Evolutionary conservation across 352 stramenopile genomes (phyloP).

Genomic region (Phytophthora pistaciae): DNA sequence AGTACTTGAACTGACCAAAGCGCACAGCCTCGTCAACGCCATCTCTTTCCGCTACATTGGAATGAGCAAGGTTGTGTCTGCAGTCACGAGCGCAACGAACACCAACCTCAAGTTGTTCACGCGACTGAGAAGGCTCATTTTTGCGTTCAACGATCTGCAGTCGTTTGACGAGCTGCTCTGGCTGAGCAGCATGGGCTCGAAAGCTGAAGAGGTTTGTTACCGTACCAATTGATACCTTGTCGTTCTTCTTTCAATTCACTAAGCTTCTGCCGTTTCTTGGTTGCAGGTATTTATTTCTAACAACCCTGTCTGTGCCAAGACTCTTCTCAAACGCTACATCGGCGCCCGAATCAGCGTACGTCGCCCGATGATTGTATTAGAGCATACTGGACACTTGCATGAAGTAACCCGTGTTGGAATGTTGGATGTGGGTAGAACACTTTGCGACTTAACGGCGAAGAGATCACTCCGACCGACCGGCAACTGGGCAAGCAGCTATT

Average conservation of each 20-base stretch:
- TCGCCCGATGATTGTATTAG: neutral
- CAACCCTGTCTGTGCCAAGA: conserved; percentile 65
- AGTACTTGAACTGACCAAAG: conserved; percentile 64
- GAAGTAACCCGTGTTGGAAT: neutral
- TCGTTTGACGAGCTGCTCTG: conserved; percentile 74
- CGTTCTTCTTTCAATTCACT: neutral
- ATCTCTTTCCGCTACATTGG: conserved; percentile 74
- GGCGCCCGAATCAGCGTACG: conserved; percentile 60
- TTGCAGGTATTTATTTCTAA: conserved; percentile 68
- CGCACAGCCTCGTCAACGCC: conserved; percentile 58
- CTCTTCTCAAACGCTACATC: conserved; percentile 65
- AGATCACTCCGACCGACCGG: conserved; percentile 60
- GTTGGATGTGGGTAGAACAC: conserved; percentile 49
- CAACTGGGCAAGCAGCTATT: conserved; percentile 68
- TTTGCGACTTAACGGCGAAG: conserved; percentile 64
- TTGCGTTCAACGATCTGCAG: conserved; percentile 74
- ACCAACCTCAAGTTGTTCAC: conserved; percentile 72
- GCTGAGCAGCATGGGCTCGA: conserved; percentile 56
- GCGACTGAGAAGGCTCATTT: conserved; percentile 59
- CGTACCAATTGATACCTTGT: neutral
- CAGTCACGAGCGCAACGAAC: conserved; percentile 39
- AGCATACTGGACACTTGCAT: neutral
- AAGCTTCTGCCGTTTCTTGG: neutral
- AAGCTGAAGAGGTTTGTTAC: conserved; percentile 69
- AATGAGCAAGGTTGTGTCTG: conserved; percentile 52